These are phyloP conservation scores for Colletotrichum tropicicola DNA, from an alignment of 2,329 filamentous ascomycete genomes.

Conservation along the genomic window DNA sequence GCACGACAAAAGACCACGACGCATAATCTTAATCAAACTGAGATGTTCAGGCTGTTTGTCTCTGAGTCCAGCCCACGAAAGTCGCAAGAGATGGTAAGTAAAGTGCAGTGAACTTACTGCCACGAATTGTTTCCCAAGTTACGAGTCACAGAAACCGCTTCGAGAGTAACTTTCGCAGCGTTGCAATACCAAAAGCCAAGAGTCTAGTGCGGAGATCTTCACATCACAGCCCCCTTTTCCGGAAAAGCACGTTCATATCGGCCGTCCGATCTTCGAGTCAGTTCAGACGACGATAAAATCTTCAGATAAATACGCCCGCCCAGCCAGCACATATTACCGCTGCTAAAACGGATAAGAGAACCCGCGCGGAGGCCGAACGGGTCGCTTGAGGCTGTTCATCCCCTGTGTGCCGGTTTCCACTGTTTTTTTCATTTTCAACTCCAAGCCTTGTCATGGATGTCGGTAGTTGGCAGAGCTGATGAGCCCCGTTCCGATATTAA, in stretches of 20 bases:
- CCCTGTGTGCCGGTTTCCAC: neutral
- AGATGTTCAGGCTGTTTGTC: no score
- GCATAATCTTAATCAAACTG: no score
- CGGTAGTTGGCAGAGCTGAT: neutral
- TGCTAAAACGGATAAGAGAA: neutral
- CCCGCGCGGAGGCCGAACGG: neutral
- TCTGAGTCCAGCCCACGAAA: no score
- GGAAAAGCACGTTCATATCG: neutral
- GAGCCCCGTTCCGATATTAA: slow-evolving; percentile 18
- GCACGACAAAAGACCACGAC: no score
- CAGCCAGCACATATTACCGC: neutral
- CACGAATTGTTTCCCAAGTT: no score
- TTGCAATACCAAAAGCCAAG: neutral
- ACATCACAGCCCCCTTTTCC: neutral
- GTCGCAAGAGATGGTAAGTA: no score
- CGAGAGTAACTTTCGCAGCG: neutral
- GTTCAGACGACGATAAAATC: neutral
- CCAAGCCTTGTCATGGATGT: slow-evolving; percentile 21
- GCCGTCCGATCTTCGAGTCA: slow-evolving; percentile 23
- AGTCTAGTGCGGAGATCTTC: neutral
- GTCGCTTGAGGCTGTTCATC: slow-evolving; percentile 6
- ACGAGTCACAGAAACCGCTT: no score
- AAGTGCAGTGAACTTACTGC: no score
- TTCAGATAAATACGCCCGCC: neutral
- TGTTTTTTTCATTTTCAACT: neutral